Base-by-base conservation (phyloP, 345 rosid genomes). In the Pugionium cornutum region DNA sequence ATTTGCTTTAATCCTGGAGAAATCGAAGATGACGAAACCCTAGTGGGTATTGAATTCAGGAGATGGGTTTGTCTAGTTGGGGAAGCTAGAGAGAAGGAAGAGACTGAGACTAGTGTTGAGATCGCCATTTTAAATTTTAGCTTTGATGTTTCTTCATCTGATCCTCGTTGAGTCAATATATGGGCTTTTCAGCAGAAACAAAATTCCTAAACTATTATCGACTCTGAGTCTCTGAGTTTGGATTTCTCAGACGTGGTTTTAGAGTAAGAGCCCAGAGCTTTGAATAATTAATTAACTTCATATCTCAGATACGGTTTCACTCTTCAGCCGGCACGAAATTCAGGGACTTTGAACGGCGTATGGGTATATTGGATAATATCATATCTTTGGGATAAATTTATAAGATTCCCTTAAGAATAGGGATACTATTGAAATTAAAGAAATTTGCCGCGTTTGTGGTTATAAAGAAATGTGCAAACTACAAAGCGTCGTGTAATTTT, bases 101-200 rank as follows among this genome's bases (percentile, higher is more conserved):
- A 75, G 9, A 47, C 1, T 35, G 81, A 61, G 18, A 68, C 50
- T 54, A 68, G 65, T 28, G 71, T 49, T 10, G 77, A 73, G 51
- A 86, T 78, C 46, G 85, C 82, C 94, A 85, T 86, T 45, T 64
- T 10, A 0, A 0, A 9, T 2, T 44, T 50, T 31, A 58, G 41
- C 42, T 40, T 4, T 43, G 3, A 56, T 55, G 28, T 35, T 51
- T 25, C 2, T 28, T 53, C 53, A 49, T 33, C 66, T 44, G 40
- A 51, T 34, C 4, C 1, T 53, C 31, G 62, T 53, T 36, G 36
- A 40, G 35, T 49, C 58, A 30, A 32, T 54, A 4, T 4, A 46
- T 39, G 2, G 11, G 34, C 1, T 28, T 43, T 32, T 30, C 59
- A 27, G 2, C 6, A 48, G 36, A 9, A 9, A 52, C 28, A 33